Evolutionary conservation across 2,329 filamentous ascomycete genomes (phyloP).

Genomic region (Fusarium sp.): DNA sequence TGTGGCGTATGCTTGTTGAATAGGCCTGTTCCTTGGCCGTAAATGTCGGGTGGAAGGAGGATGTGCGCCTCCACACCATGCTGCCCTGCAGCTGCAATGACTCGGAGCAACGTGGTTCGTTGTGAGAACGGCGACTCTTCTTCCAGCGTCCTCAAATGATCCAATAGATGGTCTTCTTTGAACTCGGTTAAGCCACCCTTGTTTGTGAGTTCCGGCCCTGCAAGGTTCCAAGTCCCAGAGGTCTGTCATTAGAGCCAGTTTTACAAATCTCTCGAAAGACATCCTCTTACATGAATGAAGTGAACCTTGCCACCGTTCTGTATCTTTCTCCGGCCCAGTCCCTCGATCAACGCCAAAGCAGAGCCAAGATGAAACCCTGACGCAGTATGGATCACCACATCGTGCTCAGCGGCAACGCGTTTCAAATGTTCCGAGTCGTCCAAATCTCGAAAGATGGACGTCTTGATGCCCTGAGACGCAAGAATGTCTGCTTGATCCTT

Average conservation of each 20-base stretch:
- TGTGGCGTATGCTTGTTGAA: not conserved
- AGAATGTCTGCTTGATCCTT: not conserved
- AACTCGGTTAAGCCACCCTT: not conserved
- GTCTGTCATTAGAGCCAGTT: not conserved
- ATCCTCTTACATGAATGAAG: not conserved
- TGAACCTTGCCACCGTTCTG: not conserved
- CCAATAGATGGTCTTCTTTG: not conserved
- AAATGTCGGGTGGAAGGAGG: not conserved
- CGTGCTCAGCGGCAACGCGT: not conserved
- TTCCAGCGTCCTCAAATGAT: not conserved
- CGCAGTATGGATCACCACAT: not conserved
- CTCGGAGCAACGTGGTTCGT: not conserved
- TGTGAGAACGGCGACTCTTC: not conserved
- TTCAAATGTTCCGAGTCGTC: not conserved
- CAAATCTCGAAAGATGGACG: not conserved
- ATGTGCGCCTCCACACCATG: not conserved
- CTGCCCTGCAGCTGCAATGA: not conserved
- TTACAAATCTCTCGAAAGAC: not conserved
- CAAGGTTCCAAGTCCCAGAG: not conserved
- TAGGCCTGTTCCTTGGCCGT: not conserved
- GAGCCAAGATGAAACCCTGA: not conserved
- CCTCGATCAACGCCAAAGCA: not conserved
- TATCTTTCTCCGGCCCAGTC: not conserved
- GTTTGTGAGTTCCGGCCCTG: not conserved
- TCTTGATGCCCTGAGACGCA: not conserved